Percentiles rank a stretch among this genome's conserved stretches.
phyloP scores from a whole-genome alignment of 805 yeast species.

The Starmerella bombi region DNA sequence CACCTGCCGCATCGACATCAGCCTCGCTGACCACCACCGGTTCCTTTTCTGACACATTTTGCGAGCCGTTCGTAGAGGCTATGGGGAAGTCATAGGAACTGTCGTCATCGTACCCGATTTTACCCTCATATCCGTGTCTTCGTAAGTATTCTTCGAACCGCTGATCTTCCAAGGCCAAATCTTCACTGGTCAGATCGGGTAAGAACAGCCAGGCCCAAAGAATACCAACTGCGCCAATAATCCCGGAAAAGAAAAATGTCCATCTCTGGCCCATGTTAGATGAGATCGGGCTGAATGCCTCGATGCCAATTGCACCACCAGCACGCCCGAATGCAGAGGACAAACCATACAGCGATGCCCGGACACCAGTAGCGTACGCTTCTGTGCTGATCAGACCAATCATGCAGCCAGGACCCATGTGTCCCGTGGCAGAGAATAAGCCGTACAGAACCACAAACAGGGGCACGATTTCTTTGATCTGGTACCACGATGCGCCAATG shows the following conservation, averaged over 20 bases:
- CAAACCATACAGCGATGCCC: slow-evolving; percentile 64
- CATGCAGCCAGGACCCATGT: slow-evolving; percentile 68
- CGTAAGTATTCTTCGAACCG: slow-evolving; percentile 46
- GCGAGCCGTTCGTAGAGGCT: too few species aligned
- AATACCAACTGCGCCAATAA: slow-evolving; percentile 55
- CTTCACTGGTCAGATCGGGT: slow-evolving; percentile 58
- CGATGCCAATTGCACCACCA: slow-evolving; percentile 75
- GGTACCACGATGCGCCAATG: slow-evolving; percentile 37
- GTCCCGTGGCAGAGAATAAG: slow-evolving; percentile 53
- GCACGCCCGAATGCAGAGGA: slow-evolving; percentile 71
- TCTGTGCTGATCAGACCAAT: slow-evolving; percentile 57
- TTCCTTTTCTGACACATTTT: too few species aligned
- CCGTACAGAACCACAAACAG: slow-evolving; percentile 63
- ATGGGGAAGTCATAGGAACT: too few species aligned
- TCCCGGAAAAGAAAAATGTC: slow-evolving; percentile 71
- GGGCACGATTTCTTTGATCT: slow-evolving; percentile 43
- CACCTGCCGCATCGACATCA: too few species aligned
- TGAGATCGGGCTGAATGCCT: slow-evolving; percentile 57
- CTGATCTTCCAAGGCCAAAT: slow-evolving; percentile 49
- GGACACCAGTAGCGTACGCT: slow-evolving; percentile 59
- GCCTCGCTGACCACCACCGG: too few species aligned
- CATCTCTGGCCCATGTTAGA: slow-evolving; percentile 49
- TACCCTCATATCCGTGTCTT: slow-evolving; percentile 44
- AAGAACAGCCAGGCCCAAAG: slow-evolving; percentile 44
- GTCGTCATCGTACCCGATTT: slow-evolving; percentile 27